Conservation (phyloP, 495 filamentous ascomycete genomes). For the Arthonia radiata region DNA sequence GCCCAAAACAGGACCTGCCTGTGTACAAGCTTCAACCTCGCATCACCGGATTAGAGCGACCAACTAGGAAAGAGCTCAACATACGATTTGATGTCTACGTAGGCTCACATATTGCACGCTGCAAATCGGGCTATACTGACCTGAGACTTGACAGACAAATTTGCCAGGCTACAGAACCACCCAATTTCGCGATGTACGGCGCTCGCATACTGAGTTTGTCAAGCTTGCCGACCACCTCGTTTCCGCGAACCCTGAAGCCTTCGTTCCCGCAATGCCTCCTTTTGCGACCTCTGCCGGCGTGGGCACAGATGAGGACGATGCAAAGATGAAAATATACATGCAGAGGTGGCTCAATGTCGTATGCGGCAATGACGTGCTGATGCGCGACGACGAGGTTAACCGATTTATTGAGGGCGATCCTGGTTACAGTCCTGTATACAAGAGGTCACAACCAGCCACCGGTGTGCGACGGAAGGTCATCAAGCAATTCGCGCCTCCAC, state of each 20-base stretch:
- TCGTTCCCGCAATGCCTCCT: slow-evolving; percentile 93
- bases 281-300: slow-evolving; percentile 78
- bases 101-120: slow-evolving; percentile 13
- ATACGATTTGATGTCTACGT: slow-evolving; percentile 94
- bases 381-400: slow-evolving; percentile 86
- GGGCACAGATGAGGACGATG: slow-evolving; percentile 91
- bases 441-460: slow-evolving; percentile 90
- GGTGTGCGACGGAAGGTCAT: slow-evolving; percentile 82
- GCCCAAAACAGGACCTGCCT: slow-evolving; percentile 20
- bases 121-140: slow-evolving; percentile 2
- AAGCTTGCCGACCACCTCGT: slow-evolving; percentile 89
- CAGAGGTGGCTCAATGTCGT: slow-evolving; percentile 91
- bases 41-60: slow-evolving; percentile 76
- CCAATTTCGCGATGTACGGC: slow-evolving; percentile 88
- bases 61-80: slow-evolving; percentile 85
- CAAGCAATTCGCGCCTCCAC: slow-evolving; percentile 96
- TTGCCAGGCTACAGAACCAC: slow-evolving; percentile 92
- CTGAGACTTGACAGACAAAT: slow-evolving; percentile 42
- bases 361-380: slow-evolving; percentile 74
- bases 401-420: slow-evolving; percentile 96
- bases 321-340: slow-evolving; percentile 61
- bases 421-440: slow-evolving; percentile 86
- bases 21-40: slow-evolving; percentile 78
- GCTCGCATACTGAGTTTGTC: slow-evolving; percentile 82
- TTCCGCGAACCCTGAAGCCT: slow-evolving; percentile 81